Percentiles rank a stretch among this genome's conserved stretches.
Evolutionary conservation across 495 filamentous ascomycete species (phyloP).

Genomic region (Neurospora sp.): DNA sequence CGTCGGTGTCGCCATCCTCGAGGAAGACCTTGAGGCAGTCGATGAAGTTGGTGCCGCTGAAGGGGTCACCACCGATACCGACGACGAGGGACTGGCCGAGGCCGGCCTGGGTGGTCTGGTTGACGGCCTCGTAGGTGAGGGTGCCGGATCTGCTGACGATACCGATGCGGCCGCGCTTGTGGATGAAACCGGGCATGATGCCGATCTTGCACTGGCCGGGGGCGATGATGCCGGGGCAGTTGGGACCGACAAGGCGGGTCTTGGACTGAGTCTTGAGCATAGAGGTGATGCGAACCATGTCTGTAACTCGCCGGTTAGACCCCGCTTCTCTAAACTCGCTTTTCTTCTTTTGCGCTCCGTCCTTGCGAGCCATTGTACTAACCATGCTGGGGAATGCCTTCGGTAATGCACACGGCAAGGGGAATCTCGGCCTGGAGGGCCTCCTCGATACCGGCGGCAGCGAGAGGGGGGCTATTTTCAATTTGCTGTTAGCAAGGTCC

Average conservation of each 20-base stretch:
- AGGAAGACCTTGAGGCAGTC: constrained; percentile 97
- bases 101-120: constrained; percentile 95
- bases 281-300: constrained; percentile 98
- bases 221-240: constrained; percentile 98
- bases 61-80: constrained; percentile 96
- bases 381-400: constrained; percentile 97
- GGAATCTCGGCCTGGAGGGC: constrained; percentile 86
- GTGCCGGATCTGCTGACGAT: constrained; percentile 98
- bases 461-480: constrained; percentile 65
- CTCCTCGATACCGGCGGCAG: constrained; percentile 93
- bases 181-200: constrained; percentile 99
- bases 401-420: constrained; percentile 94
- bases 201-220: constrained; percentile 99
- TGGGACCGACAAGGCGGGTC: constrained; percentile 91
- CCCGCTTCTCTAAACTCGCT: not conserved
- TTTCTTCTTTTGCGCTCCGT: not conserved
- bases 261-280: constrained; percentile 97
- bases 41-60: constrained; percentile 99
- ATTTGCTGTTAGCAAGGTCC: not conserved
- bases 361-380: constrained; percentile 18
- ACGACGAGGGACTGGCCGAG: constrained; percentile 97
- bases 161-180: constrained; percentile 96
- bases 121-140: constrained; percentile 98
- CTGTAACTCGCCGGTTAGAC: constrained; percentile 31
- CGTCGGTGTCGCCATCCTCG: constrained; percentile 90